Percentiles rank a stretch among this genome's conserved stretches.
Conservation (phyloP, 2,329 filamentous ascomycete species). For the Hortaea sp. region DNA sequence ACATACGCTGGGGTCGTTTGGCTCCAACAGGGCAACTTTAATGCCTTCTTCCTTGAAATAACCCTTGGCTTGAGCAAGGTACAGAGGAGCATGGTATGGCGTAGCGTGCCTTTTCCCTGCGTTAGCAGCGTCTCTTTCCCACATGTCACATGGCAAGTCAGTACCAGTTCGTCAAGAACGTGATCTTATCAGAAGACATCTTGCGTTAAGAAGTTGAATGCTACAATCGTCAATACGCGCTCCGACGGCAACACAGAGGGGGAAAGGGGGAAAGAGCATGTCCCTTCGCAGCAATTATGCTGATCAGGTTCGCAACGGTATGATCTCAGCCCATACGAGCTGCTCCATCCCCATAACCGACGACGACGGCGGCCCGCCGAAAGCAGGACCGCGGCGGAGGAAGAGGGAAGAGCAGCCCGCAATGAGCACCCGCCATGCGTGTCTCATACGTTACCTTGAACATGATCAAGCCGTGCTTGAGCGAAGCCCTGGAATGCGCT, state of each 20-base stretch:
- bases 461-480: background rate
- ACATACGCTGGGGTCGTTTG: slow-evolving; percentile 62
- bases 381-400: background rate
- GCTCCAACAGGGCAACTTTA: slow-evolving; percentile 67
- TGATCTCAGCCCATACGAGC: slow-evolving; percentile 54
- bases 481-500: background rate
- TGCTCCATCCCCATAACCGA: background rate
- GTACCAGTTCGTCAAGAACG: slow-evolving; percentile 75
- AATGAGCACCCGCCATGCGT: background rate
- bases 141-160: background rate
- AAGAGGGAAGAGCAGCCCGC: background rate
- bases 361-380: background rate
- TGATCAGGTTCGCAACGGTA: slow-evolving; percentile 75
- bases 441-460: background rate
- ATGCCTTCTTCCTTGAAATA: slow-evolving; percentile 67
- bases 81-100: slow-evolving; percentile 69
- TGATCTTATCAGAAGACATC: slow-evolving; percentile 78
- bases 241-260: slow-evolving; percentile 3
- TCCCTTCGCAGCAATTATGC: slow-evolving; percentile 83
- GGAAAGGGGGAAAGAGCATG: slow-evolving; percentile 48
- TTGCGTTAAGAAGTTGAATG: slow-evolving; percentile 22
- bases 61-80: slow-evolving; percentile 65
- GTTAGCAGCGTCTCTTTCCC: too few relatives aligned
- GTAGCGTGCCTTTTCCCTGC: slow-evolving; percentile 57
- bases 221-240: slow-evolving; percentile 42